phyloP scores from a whole-genome alignment of 2,329 filamentous ascomycete genomes.

The Aspergillus glaucus region DNA sequence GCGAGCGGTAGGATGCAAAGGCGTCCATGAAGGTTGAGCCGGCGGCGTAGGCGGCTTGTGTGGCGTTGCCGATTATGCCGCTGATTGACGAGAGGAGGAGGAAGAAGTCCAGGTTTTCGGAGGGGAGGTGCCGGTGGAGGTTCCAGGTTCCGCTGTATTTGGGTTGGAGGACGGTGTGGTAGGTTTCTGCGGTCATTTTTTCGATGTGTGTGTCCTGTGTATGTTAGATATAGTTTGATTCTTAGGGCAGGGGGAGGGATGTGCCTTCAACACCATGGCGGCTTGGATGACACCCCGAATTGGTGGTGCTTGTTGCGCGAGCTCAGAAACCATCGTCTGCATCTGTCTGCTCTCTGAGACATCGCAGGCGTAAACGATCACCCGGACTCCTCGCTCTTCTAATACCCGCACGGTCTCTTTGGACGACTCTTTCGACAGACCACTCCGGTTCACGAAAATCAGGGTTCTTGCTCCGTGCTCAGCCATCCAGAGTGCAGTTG shows the following conservation, averaged over 20 bases:
- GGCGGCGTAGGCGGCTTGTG: slow-evolving; percentile 39
- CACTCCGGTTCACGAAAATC: slow-evolving; percentile 48
- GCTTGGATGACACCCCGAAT: slow-evolving; percentile 23
- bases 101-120: slow-evolving; percentile 33
- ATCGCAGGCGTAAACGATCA: slow-evolving; percentile 24
- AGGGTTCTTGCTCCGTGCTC: slow-evolving; percentile 47
- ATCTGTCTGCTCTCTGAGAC: slow-evolving; percentile 27
- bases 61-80: slow-evolving; percentile 40
- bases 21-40: slow-evolving; percentile 31
- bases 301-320: slow-evolving; percentile 7
- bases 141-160: slow-evolving; percentile 29
- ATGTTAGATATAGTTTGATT: background rate
- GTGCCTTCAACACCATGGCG: slow-evolving; percentile 21
- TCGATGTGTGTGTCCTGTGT: slow-evolving; percentile 26
- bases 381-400: slow-evolving; percentile 10
- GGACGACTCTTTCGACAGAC: slow-evolving; percentile 10
- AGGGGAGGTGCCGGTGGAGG: slow-evolving; percentile 18
- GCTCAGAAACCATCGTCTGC: slow-evolving; percentile 7
- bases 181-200: slow-evolving; percentile 30
- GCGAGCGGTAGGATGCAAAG: slow-evolving; percentile 22
- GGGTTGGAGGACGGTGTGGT: slow-evolving; percentile 22
- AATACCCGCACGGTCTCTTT: slow-evolving; percentile 13
- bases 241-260: background rate
- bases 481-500: slow-evolving; percentile 37
- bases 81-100: slow-evolving; percentile 35